Evolutionary conservation across 805 yeast species (phyloP).

Genomic region (Candida nanaspora): DNA sequence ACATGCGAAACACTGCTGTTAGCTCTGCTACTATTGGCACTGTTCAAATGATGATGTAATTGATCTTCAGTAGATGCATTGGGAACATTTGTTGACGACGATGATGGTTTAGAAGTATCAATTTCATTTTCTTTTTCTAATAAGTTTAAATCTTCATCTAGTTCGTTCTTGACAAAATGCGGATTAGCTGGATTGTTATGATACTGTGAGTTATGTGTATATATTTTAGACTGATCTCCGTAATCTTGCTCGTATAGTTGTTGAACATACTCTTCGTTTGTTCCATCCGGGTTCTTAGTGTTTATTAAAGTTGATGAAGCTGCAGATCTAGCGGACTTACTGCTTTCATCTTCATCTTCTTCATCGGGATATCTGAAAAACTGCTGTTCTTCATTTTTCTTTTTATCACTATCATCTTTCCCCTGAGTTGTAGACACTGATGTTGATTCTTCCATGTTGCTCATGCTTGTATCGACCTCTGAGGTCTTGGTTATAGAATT

Average conservation of each 20-base stretch:
- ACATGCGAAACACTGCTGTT: not conserved
- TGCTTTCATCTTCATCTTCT: not conserved
- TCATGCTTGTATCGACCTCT: constrained; percentile 17
- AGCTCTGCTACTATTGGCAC: not conserved
- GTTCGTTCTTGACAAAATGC: constrained; percentile 1
- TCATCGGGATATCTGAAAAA: not conserved
- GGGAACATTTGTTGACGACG: no score
- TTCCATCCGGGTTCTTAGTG: constrained; percentile 2
- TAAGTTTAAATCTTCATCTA: not conserved
- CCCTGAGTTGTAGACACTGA: no score
- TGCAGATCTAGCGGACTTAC: no score
- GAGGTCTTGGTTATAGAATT: no score
- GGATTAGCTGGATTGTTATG: constrained; percentile 12
- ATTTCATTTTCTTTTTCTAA: not conserved
- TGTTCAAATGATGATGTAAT: not conserved
- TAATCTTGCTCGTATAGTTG: constrained; percentile 26
- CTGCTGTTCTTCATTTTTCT: not conserved
- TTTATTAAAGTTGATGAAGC: no score
- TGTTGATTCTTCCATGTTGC: no score
- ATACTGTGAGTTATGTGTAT: constrained; percentile 22
- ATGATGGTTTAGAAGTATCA: not conserved
- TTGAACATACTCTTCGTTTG: constrained; percentile 21
- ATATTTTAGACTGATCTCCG: constrained; percentile 11
- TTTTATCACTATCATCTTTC: not conserved
- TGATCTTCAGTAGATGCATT: no score